A percentile compares a stretch with the other conserved stretches of the same genome.
phyloP scores from a whole-genome alignment of 306 rosid genomes.

The Trichosanthes cucumerina region DNA sequence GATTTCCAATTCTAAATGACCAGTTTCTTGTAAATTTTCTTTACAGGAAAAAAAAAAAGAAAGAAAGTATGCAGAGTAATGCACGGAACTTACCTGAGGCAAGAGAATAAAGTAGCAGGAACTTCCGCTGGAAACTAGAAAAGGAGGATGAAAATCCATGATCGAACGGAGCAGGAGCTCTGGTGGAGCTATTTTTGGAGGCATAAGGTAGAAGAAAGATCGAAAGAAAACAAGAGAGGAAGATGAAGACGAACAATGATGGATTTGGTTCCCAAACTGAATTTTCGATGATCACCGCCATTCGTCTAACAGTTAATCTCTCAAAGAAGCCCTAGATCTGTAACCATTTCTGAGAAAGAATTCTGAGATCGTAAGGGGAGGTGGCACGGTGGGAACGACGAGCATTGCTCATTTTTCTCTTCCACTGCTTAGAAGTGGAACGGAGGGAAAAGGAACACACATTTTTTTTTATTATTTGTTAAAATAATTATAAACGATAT shows the following conservation, averaged over 20 bases:
- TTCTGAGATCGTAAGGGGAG: background rate
- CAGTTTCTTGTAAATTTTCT: background rate
- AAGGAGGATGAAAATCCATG: constrained; percentile 59
- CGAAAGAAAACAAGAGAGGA: constrained; percentile 50
- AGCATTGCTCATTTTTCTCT: background rate
- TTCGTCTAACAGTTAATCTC: constrained; percentile 24
- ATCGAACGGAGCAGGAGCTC: constrained; percentile 52
- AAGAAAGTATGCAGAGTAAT: background rate
- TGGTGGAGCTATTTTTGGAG: constrained; percentile 23
- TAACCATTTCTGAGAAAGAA: constrained; percentile 6
- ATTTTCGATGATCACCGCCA: constrained; percentile 74
- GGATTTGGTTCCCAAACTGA: constrained; percentile 78
- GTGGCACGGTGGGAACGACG: background rate
- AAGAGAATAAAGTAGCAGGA: constrained; percentile 54
- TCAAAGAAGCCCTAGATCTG: constrained; percentile 25
- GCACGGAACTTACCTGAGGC: constrained; percentile 50
- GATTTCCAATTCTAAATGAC: background rate
- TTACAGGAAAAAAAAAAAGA: background rate
- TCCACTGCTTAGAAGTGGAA: background rate
- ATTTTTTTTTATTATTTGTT: no score
- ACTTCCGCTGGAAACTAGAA: constrained; percentile 57
- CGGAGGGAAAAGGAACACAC: background rate
- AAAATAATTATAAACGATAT: no score
- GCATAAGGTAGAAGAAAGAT: constrained; percentile 45
- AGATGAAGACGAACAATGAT: constrained; percentile 42